These are phyloP conservation scores for Ramaria rubella DNA, from an alignment of 768 basidiomycete species.

Conservation along the genomic window DNA sequence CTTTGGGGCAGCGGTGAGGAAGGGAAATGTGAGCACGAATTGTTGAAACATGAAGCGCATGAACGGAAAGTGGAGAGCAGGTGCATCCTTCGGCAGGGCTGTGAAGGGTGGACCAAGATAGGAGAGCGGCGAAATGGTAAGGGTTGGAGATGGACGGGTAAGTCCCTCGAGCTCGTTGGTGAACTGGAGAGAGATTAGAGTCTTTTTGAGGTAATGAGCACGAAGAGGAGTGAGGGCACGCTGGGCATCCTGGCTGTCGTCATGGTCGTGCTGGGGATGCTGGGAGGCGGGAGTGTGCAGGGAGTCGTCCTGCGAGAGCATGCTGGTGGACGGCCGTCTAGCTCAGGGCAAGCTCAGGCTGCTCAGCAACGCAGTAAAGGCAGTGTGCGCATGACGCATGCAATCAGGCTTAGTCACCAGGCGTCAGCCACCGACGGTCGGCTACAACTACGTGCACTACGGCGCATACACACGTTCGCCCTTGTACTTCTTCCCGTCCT, in stretches of 20 bases:
- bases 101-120: conserved; percentile 86
- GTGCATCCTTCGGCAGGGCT: conserved; percentile 53
- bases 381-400: neutral
- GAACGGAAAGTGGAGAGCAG: conserved; percentile 73
- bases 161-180: conserved; percentile 67
- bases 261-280: too few species aligned
- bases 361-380: too few species aligned
- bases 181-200: conserved; percentile 84
- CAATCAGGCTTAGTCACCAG: neutral
- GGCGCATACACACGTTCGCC: conserved; percentile 34
- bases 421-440: neutral
- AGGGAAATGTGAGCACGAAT: conserved; percentile 92
- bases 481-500: conserved; percentile 42
- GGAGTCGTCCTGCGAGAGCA: neutral
- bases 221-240: conserved; percentile 71
- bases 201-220: conserved; percentile 98
- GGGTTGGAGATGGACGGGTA: conserved; percentile 39
- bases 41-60: conserved; percentile 86
- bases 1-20: conserved; percentile 81
- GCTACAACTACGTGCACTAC: conserved; percentile 11
- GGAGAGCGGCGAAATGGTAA: conserved; percentile 61
- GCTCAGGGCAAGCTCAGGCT: too few species aligned
- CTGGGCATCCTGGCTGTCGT: neutral
- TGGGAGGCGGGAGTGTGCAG: too few species aligned
- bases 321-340: neutral